Base-by-base conservation (phyloP, 2,329 filamentous ascomycete species). In the Epichloe bromicola region DNA sequence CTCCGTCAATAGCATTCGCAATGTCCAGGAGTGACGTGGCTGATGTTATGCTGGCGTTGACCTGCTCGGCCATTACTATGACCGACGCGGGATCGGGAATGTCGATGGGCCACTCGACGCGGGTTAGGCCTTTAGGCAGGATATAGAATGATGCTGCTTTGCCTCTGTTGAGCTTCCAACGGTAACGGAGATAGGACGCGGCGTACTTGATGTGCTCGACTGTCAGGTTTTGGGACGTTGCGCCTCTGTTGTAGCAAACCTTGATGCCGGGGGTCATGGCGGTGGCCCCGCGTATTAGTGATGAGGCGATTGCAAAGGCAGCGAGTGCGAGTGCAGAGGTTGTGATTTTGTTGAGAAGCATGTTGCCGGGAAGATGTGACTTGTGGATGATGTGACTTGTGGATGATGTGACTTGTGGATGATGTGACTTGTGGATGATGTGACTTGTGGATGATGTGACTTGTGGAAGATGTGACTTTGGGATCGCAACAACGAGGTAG, bases 1-100 rank as follows among this genome's bases (percentile, higher is more conserved):
- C 57, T n/a, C 56, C 56, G 40, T 60, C 57, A 14, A 62, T 61
- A 14, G 58, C 60, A 30, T 36, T 49, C 14, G 59, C 60, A 33
- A 61, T 56, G 36, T 61, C 59, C 11, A 51, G 52, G 43, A 53
- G 59, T 12, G 58, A 50, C 11, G 60, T 55, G 14, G 51, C 56
- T 15, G 57, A 55, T 37, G 58, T 34, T 4, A 38, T 44, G 33
- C 49, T 41, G 1, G 51, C 36, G 40, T 38, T 39, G 17, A 60
- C 30, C 17, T 59, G 46, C 44, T 60, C 57, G 19, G 50, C 54
- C 17, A 53, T 19, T 15, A 34, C 50, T 17, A 47, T 37, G 7
- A 49, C 46, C 1, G 40, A 34, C 5, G 40, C 6, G 5, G 44
- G 10, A 3, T 43, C 48, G 19, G 17, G 55, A 6, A 59, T 15